phyloP scores from a whole-genome alignment of 163 green algal species.

The Botryococcus braunii region DNA sequence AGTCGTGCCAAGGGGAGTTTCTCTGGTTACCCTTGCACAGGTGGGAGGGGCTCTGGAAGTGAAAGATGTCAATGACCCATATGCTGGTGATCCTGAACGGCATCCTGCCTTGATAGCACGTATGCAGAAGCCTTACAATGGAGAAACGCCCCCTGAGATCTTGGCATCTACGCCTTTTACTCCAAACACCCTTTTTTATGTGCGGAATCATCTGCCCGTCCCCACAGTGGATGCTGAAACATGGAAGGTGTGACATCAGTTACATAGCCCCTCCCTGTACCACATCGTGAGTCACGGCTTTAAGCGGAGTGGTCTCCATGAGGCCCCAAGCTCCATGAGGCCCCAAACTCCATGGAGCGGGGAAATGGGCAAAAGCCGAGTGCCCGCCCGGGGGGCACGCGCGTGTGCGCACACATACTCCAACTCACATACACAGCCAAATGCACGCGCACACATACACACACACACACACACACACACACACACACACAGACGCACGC shows the following conservation, averaged over 20 bases:
- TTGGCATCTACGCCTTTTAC: constrained; percentile 55
- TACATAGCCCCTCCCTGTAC: too few species aligned
- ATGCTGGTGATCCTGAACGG: constrained; percentile 52
- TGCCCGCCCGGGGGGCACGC: too few species aligned
- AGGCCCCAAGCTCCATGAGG: too few species aligned
- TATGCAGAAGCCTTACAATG: constrained; percentile 56
- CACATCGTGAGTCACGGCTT: too few species aligned
- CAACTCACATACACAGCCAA: too few species aligned
- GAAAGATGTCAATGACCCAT: constrained; percentile 40
- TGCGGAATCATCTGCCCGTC: constrained; percentile 83
- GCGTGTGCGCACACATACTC: too few species aligned
- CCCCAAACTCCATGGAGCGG: too few species aligned
- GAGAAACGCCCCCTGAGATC: constrained; percentile 56
- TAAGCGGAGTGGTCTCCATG: too few species aligned
- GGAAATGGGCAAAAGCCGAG: too few species aligned
- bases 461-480: too few species aligned
- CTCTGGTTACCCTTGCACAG: background rate
- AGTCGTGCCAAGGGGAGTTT: background rate
- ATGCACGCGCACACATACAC: too few species aligned
- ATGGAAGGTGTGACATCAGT: constrained; percentile 23
- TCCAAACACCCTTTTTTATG: constrained; percentile 73
- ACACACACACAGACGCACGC: too few species aligned
- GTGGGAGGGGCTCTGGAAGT: constrained; percentile 1
- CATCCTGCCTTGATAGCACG: constrained; percentile 52
- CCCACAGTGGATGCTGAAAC: constrained; percentile 46